Evolutionary conservation across 2,329 filamentous ascomycete species (phyloP).

Genomic region (Alternaria ventricosa): DNA sequence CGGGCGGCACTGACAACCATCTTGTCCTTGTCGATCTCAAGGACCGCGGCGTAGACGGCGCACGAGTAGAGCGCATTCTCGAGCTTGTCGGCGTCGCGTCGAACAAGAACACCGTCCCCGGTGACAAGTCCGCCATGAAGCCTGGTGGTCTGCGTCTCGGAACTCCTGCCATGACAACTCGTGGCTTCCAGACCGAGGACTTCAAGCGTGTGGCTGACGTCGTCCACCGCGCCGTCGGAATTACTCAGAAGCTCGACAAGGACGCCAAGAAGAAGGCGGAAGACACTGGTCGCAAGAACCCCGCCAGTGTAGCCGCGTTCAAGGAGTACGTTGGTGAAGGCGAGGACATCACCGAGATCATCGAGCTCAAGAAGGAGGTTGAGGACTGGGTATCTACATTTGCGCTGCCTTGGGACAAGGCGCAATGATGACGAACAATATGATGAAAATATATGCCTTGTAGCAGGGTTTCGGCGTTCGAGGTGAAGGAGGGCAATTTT

Average conservation of each 20-base stretch:
- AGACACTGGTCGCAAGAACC: conserved; percentile 47
- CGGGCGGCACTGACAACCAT: conserved; percentile 96
- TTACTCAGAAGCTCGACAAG: conserved; percentile 51
- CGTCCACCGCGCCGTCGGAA: conserved; percentile 50
- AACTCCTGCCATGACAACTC: conserved; percentile 95
- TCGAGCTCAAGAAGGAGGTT: conserved; percentile 50
- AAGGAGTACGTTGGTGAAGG: conserved; percentile 52
- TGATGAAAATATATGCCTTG: conserved; percentile 12
- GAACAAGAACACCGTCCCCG: conserved; percentile 99
- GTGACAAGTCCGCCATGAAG: conserved; percentile 95
- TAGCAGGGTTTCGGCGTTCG: conserved; percentile 23
- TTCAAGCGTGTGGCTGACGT: conserved; percentile 71
- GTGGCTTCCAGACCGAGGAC: conserved; percentile 90
- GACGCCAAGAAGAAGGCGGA: conserved; percentile 48
- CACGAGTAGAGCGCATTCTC: conserved; percentile 92
- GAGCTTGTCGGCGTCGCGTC: conserved; percentile 99
- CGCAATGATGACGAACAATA: conserved; percentile 19
- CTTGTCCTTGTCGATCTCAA: conserved; percentile 96
- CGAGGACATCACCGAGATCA: conserved; percentile 50
- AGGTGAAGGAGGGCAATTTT: conserved; percentile 19
- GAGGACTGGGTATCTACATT: conserved; percentile 53
- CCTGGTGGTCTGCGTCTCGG: conserved; percentile 95
- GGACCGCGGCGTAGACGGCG: conserved; percentile 84
- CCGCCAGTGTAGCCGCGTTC: conserved; percentile 49
- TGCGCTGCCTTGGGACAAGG: conserved; percentile 49